phyloP scores from a whole-genome alignment of 495 filamentous ascomycete genomes.

The Oleoguttula mirabilis region DNA sequence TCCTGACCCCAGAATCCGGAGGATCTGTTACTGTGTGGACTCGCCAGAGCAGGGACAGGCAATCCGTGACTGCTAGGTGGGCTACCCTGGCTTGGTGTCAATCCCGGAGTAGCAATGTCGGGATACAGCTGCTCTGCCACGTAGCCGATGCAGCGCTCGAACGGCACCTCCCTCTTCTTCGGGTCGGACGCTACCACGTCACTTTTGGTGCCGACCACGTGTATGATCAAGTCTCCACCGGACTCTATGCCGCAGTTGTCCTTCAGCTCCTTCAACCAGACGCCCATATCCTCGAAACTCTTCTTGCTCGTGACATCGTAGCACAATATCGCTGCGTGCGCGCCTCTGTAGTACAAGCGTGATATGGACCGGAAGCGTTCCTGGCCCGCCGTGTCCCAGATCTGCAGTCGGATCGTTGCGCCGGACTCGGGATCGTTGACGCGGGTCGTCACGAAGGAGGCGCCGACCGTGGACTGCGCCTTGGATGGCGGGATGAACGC shows the following conservation, averaged over 20 bases:
- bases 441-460: conserved; percentile 86
- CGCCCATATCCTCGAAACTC: conserved; percentile 86
- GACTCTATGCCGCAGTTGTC: conserved; percentile 34
- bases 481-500: conserved; percentile 53
- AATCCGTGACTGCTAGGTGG: conserved; percentile 4
- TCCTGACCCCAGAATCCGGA: conserved; percentile 86
- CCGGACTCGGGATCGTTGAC: conserved; percentile 74
- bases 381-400: conserved; percentile 92
- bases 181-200: conserved; percentile 82
- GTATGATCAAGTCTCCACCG: conserved; percentile 63
- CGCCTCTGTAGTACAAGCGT: conserved; percentile 86
- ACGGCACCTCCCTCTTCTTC: conserved; percentile 63
- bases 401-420: conserved; percentile 70
- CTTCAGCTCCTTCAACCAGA: conserved; percentile 73
- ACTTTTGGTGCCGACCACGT: conserved; percentile 90
- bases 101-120: not conserved
- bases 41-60: conserved; percentile 39
- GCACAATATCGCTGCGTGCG: conserved; percentile 86
- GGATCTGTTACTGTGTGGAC: conserved; percentile 63
- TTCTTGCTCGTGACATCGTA: conserved; percentile 83
- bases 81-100: not conserved
- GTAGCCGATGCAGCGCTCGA: conserved; percentile 88
- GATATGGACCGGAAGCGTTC: conserved; percentile 91
- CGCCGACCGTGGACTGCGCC: conserved; percentile 74
- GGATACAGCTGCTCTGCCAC: conserved; percentile 77